phyloP scores from a whole-genome alignment of 73 alveolate species.

The Symbiodinium pilosum region DNA sequence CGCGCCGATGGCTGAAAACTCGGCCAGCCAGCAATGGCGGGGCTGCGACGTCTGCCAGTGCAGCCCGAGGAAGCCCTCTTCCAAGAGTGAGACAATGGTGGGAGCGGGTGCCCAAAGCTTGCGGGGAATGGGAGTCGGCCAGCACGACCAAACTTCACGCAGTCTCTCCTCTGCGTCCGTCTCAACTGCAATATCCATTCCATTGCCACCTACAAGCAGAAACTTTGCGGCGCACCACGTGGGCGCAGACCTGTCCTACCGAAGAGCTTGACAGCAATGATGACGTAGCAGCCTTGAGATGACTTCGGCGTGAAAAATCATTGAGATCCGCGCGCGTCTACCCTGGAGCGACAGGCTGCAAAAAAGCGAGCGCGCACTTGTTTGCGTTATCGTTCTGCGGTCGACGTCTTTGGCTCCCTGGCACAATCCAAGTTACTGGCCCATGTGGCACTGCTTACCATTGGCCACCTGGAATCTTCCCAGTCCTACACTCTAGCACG shows the following conservation, averaged over 20 bases:
- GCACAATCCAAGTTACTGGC: too few relatives aligned
- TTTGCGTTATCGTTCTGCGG: too few relatives aligned
- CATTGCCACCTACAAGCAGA: not conserved
- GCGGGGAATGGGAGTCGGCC: not conserved
- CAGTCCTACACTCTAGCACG: too few relatives aligned
- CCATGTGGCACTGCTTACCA: too few relatives aligned
- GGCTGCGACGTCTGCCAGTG: not conserved
- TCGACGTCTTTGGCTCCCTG: too few relatives aligned
- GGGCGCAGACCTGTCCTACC: not conserved
- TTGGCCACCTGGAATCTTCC: too few relatives aligned
- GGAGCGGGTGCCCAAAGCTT: not conserved
- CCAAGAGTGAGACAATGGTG: not conserved
- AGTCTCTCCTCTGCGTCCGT: not conserved
- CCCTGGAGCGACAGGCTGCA: not conserved
- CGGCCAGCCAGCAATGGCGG: not conserved
- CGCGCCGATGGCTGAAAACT: not conserved
- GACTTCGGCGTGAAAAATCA: too few relatives aligned
- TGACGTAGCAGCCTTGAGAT: too few relatives aligned
- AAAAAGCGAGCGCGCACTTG: too few relatives aligned
- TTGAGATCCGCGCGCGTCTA: not conserved
- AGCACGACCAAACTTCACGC: not conserved
- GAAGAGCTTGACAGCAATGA: not conserved
- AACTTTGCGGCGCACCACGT: not conserved
- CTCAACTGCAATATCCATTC: too few relatives aligned
- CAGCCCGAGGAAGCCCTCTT: not conserved